Evolutionary conservation across 2,329 filamentous ascomycete genomes (phyloP), one percentile per base, ranked within the genome.

Genomic region (Penicillium sp.): DNA sequence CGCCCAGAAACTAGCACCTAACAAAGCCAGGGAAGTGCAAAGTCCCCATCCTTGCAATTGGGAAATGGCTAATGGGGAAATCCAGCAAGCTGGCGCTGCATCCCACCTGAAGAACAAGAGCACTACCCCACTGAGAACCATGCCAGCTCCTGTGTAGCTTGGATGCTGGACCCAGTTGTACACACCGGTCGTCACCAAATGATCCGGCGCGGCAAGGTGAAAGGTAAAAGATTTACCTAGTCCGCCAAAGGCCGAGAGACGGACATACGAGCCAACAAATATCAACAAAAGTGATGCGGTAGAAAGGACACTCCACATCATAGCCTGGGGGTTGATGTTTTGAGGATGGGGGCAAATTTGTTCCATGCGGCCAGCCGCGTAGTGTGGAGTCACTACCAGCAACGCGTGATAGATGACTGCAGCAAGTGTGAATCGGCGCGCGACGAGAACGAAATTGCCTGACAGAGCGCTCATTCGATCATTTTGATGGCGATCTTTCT

Each of bases 191-290:
- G 79, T 83, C 11, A 75, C 71, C 7, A 84, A 65, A 1, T 65
- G 59, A 53, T 79, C 73, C 1, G 83, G 83, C 48, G 71, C 62
- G 0, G 76, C 67, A 2, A 85, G 75, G 2, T 74, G 71, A 59
- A 83, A 85, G 0, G 82, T 85, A 60, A 84, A 85, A 53, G 81
- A 77, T 9, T 66, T 70, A 1, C 82, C 82, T 0, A 85, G 72
- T 0, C 73, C 66, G 0, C 69, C 66, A 58, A 77, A 83, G 0
- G 81, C 75, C 0, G 70, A 45, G 2, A 77, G 61, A 0, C 74
- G 69, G n/a, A 75, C 43, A 2, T 48, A 54, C 0, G 63, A 61
- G 9, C 67, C 58, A 5, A 67, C 2, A 7, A 54, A 58, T 5
- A 72, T 59, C 3, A 64, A 11, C 1, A 53, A 1, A 1, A 74